phyloP scores from a whole-genome alignment of 352 stramenopile species.

The Globisporangium radiosum region DNA sequence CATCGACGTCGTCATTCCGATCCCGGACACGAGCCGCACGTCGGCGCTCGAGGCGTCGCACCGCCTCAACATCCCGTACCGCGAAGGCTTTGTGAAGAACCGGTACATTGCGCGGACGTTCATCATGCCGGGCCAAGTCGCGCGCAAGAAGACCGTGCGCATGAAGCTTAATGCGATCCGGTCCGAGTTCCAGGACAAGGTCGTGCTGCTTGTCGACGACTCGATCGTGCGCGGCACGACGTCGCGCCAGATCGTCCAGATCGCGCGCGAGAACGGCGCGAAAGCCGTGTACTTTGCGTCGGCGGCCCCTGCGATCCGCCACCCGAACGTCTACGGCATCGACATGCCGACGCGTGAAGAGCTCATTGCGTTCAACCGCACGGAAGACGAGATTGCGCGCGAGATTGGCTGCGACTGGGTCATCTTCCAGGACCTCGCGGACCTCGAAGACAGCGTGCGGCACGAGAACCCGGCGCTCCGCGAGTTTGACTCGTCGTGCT shows the following conservation, averaged over 20 bases:
- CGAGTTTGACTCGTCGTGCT: constrained; percentile 96
- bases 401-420: constrained; percentile 95
- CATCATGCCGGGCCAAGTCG: constrained; percentile 98
- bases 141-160: constrained; percentile 94
- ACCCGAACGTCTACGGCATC: constrained; percentile 99
- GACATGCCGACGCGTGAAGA: constrained; percentile 98
- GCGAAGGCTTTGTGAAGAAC: constrained; percentile 99
- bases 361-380: constrained; percentile 95
- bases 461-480: constrained; percentile 64
- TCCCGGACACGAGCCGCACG: constrained; percentile 97
- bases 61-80: constrained; percentile 90
- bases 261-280: constrained; percentile 97
- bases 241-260: constrained; percentile 97
- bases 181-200: constrained; percentile 89
- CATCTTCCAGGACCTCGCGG: constrained; percentile 89
- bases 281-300: constrained; percentile 95
- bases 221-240: constrained; percentile 99
- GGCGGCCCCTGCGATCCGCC: constrained; percentile 95
- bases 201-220: constrained; percentile 98
- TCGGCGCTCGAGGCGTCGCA: constrained; percentile 90
- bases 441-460: constrained; percentile 88
- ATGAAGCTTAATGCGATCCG: constrained; percentile 98
- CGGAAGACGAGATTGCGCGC: constrained; percentile 91
- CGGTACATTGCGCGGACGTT: constrained; percentile 99
- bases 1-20: constrained; percentile 98